A percentile compares a stretch with the other conserved stretches of the same genome.
Evolutionary conservation across 495 filamentous ascomycete genomes (phyloP).

Genomic region (Cercophora samala): DNA sequence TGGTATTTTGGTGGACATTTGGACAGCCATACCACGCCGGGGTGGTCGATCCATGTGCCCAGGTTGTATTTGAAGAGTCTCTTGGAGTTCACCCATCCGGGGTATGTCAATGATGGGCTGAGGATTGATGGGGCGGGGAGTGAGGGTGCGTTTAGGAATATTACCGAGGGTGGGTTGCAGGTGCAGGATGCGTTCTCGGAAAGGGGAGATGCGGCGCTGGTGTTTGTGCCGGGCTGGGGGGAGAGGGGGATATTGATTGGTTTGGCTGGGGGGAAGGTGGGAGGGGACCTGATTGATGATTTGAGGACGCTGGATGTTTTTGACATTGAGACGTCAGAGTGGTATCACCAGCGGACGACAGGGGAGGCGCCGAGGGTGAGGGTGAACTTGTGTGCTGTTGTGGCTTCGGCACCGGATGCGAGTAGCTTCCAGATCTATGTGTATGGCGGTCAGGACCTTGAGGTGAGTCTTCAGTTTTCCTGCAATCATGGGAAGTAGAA

Average conservation of each 20-base stretch:
- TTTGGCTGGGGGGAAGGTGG: conserved; percentile 62
- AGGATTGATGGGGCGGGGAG: conserved; percentile 47
- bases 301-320: conserved; percentile 73
- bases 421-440: conserved; percentile 71
- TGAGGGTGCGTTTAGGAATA: conserved; percentile 62
- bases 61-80: conserved; percentile 69
- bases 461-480: conserved; percentile 26
- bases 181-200: conserved; percentile 61
- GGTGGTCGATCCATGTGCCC: conserved; percentile 60
- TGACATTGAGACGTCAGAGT: conserved; percentile 70
- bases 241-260: conserved; percentile 65
- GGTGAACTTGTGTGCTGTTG: conserved; percentile 71
- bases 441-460: conserved; percentile 70
- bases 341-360: conserved; percentile 71
- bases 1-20: conserved; percentile 77
- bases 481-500: background rate
- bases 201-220: conserved; percentile 65
- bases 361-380: conserved; percentile 61
- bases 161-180: conserved; percentile 67
- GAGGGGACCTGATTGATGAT: conserved; percentile 55
- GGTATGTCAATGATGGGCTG: conserved; percentile 57
- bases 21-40: conserved; percentile 62
- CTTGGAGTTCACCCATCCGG: conserved; percentile 70
- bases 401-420: conserved; percentile 67
- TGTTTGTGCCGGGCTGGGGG: conserved; percentile 72